A percentile compares a stretch with the other conserved stretches of the same genome.
These are phyloP conservation scores for Euphrasia confusa DNA, from an alignment of 257 asterid genomes.

Conservation along the genomic window DNA sequence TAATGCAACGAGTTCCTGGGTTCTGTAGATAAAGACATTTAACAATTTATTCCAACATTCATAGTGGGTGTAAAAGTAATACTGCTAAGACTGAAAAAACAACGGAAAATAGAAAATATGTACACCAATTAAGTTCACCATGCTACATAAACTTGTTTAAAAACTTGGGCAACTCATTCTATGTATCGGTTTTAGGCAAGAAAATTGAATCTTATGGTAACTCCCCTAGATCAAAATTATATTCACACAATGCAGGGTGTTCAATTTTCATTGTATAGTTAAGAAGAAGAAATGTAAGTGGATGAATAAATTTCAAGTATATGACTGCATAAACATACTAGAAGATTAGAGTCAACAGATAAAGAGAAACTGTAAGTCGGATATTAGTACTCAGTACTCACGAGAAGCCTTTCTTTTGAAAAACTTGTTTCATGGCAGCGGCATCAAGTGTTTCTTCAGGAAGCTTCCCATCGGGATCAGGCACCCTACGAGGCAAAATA, in stretches of 20 bases:
- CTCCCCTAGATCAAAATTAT: background rate
- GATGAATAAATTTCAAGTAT: background rate
- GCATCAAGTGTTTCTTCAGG: conserved; percentile 83
- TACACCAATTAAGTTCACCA: too few species aligned
- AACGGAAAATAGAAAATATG: background rate
- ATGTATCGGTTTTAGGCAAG: background rate
- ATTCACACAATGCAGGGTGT: conserved; percentile 4
- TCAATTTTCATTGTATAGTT: conserved; percentile 7
- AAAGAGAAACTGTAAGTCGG: conserved; percentile 4
- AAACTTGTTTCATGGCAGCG: conserved; percentile 53
- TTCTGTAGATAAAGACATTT: conserved; percentile 35
- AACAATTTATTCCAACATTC: conserved; percentile 7
- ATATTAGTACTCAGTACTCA: conserved; percentile 51
- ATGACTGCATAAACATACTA: background rate
- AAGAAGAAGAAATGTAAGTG: background rate
- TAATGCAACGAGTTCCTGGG: conserved; percentile 81
- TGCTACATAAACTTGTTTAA: too few species aligned
- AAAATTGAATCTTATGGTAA: background rate
- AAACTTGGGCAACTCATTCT: background rate
- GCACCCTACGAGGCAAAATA: conserved; percentile 42
- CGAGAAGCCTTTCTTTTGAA: conserved; percentile 83
- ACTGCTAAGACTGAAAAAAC: background rate
- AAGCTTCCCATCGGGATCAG: conserved; percentile 89
- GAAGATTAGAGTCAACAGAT: background rate
- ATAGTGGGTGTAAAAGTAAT: background rate